Base-by-base conservation (phyloP, 441 rosid species). In the Aquilaria agallochum region DNA sequence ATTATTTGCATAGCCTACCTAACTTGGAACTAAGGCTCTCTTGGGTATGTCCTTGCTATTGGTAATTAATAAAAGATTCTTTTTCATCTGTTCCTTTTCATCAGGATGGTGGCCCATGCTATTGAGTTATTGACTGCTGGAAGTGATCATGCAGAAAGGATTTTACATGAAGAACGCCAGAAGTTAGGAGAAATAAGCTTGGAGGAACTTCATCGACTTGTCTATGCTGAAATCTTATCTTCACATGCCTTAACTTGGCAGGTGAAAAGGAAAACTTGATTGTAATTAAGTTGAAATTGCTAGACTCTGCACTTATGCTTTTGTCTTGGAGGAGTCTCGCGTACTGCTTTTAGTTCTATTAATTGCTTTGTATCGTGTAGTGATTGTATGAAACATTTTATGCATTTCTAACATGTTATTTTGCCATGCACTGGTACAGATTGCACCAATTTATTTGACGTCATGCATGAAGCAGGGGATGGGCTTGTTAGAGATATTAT, bases 161-260 rank as follows among this genome's bases (percentile, higher is more conserved):
- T 92, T 77, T 77, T 95, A 70, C 89, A 78, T 64, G 87, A 92
- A 78, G 96, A 95, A 69, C 79, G 54, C 66, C 66, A 71, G 68
- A 75, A 79, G 62, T 68, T 92, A 70, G 96, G 98, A 60, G 96
- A 80, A 68, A 88, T 89, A 60, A 86, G 80, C 74, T 66, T 92
- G 63, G 91, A 82, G 78, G 97, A 89, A 76, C 99, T 95, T 60
- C 84, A 89, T 71, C 84, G 96, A 53, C 90, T 95, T 77, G 86
- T 76, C 67, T 89, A 91, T 75, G 99, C 97, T 67, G 96, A 89
- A 95, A 92, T 95, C 73, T 81, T 95, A 63, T 84, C 95, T 59
- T 86, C 97, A 56, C 97, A 91, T 82, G 75, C 79, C 34, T 83
- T 92, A 77, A 95, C 97, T 44, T 95, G 99, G 96, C 99, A 95